Conservation (phyloP, 23 red algal species). For the Gracilaria caudata region DNA sequence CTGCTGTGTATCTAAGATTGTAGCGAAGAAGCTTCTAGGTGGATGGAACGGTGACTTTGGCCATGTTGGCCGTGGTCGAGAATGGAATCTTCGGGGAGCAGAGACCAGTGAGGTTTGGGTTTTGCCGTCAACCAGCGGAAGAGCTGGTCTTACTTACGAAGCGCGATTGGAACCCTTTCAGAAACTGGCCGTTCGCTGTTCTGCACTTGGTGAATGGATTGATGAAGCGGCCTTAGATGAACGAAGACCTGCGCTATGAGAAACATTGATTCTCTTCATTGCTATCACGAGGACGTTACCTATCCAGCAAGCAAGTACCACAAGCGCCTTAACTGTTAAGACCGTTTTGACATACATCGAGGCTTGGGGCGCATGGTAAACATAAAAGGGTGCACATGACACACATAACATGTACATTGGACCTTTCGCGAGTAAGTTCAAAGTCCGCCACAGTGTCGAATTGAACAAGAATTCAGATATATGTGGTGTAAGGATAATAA, state of each 20-base stretch:
- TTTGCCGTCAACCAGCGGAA: constrained; percentile 61
- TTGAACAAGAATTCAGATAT: no score
- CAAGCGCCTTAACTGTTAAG: no score
- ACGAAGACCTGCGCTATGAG: not conserved
- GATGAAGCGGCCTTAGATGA: not conserved
- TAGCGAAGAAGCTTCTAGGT: constrained; percentile 41
- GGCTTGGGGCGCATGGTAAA: no score
- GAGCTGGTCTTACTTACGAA: constrained; percentile 47
- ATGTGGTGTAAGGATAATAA: no score
- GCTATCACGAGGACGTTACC: not conserved
- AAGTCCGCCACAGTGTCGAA: no score
- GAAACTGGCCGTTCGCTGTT: constrained; percentile 19
- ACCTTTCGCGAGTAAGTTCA: no score
- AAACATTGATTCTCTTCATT: not conserved
- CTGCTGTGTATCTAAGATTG: constrained; percentile 63
- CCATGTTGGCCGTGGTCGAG: constrained; percentile 29
- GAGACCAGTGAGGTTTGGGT: constrained; percentile 60
- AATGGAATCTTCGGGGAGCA: constrained; percentile 30
- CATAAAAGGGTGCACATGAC: no score
- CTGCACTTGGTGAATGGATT: not conserved
- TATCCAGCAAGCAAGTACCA: not conserved
- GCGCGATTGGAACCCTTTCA: constrained; percentile 55
- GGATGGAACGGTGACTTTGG: constrained; percentile 58
- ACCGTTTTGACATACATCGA: no score
- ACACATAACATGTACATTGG: no score